phyloP scores from a whole-genome alignment of 805 yeast species.

The Ogataea henricii region DNA sequence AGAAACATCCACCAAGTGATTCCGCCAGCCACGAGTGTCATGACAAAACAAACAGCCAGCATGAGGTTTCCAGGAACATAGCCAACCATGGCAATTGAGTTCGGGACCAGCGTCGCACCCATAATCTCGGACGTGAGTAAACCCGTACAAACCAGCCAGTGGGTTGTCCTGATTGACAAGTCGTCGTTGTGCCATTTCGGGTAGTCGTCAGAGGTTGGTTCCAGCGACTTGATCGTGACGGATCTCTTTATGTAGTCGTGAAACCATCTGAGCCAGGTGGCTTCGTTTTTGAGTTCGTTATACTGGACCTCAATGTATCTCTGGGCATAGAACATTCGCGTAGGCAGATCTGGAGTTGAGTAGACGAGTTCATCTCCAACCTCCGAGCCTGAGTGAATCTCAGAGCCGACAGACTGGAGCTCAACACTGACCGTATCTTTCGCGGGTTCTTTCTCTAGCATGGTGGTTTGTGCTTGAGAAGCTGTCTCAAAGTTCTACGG shows the following conservation, averaged over 20 bases:
- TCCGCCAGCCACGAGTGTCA: conserved; percentile 44
- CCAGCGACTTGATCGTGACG: conserved; percentile 12
- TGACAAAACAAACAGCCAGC: conserved; percentile 15
- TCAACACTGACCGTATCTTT: conserved; percentile 1
- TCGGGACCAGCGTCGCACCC: conserved; percentile 25
- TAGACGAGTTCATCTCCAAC: conserved; percentile 3
- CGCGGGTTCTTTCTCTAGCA: neutral
- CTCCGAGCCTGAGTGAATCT: neutral
- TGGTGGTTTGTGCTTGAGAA: neutral
- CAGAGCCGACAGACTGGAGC: neutral
- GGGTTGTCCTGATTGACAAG: conserved; percentile 21
- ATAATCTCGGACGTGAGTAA: conserved; percentile 26
- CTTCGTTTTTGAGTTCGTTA: conserved; percentile 12
- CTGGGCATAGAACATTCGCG: conserved; percentile 28
- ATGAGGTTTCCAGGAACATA: conserved; percentile 20
- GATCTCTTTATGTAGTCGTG: conserved; percentile 13
- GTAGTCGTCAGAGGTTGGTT: conserved; percentile 10
- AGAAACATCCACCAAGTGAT: conserved; percentile 40
- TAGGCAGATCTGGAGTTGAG: conserved; percentile 9
- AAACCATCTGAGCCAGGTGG: conserved; percentile 7
- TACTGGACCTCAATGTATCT: conserved; percentile 23
- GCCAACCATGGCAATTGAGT: conserved; percentile 18
- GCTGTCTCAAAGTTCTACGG: too few species aligned
- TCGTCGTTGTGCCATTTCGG: conserved; percentile 22
- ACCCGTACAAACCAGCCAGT: conserved; percentile 25